Base-by-base conservation (phyloP, 2,329 filamentous ascomycete species). In the Hymenoscyphus infarciens region DNA sequence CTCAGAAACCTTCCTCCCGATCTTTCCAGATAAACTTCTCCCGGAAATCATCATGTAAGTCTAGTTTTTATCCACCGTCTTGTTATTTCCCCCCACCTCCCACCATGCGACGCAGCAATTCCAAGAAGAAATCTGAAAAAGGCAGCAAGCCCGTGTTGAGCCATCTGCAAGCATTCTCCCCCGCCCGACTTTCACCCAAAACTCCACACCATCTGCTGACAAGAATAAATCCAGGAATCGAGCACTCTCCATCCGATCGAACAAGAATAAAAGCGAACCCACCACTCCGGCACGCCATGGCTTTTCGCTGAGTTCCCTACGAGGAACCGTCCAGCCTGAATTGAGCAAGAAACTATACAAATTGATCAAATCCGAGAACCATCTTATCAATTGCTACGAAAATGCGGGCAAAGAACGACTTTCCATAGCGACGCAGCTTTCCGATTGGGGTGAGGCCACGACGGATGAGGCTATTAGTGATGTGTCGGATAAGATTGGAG, bases 361-460 rank as follows among this genome's bases (percentile, higher is more conserved):
- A 71, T 84, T 99, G 65, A 97, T 98, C 82, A 99, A 99, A 80
- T 91, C 90, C 57, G 90, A 96, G 77, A 98, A 97, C 81, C 87
- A 89, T 74, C 87, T 93, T 39, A 92, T 98, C 71, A 82, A 84
- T 57, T 89, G 91, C 57, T 89, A 97, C 78, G 92, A 97, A 79
- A 80, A 86, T 6, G 95, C 94, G 6, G 91, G 88, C 57, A 89
- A 89, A 64, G 94, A 97, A 80, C 90, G 92, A 62, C 79, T 91
- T 64, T 86, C 87, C 57, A 92, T 98, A 72, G 95, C 93, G 16
- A 87, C 87, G 11, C 94, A 98, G 79, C 85, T 99, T 54, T 96
- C 92, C 7, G 93, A 98, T 70, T 99, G 95, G 95, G 95, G 95
- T 63, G 93, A 98, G 78, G 85, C 90, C 64, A 97, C 93, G 1